A percentile compares a stretch with the other conserved stretches of the same genome.
These are phyloP conservation scores for Talaromyces islandicus DNA, from an alignment of 2,329 filamentous ascomycete species.

Conservation along the genomic window DNA sequence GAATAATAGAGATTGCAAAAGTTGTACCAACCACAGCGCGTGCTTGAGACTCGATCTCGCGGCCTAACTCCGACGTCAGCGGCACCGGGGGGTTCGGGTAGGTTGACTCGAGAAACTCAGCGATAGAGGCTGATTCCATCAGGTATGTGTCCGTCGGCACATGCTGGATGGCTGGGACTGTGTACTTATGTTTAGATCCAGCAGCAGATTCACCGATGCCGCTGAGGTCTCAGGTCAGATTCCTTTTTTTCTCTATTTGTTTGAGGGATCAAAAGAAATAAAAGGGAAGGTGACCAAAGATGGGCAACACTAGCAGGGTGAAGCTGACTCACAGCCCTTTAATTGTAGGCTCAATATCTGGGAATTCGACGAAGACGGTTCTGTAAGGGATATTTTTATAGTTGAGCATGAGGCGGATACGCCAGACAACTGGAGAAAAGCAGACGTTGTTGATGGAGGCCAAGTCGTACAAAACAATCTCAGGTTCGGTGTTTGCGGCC, in stretches of 20 bases:
- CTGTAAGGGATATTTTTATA: slow-evolving; percentile 38
- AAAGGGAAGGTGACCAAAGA: background rate
- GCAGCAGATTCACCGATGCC: slow-evolving; percentile 17
- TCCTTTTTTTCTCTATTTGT: background rate
- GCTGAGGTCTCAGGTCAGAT: background rate
- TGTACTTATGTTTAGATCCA: slow-evolving; percentile 25
- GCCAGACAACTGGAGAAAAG: slow-evolving; percentile 40
- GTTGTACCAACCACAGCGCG: slow-evolving; percentile 22
- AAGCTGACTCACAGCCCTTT: slow-evolving; percentile 30
- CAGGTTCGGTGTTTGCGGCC: slow-evolving; percentile 15
- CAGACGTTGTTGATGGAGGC: slow-evolving; percentile 35
- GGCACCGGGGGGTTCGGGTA: slow-evolving; percentile 32
- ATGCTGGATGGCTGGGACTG: slow-evolving; percentile 39
- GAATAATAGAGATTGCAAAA: slow-evolving; percentile 28
- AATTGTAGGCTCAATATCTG: slow-evolving; percentile 39
- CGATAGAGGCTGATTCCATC: slow-evolving; percentile 37
- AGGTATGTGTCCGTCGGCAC: slow-evolving; percentile 33
- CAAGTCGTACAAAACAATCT: slow-evolving; percentile 38
- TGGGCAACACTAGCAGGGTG: slow-evolving; percentile 10
- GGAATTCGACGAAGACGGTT: slow-evolving; percentile 39
- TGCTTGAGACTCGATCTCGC: slow-evolving; percentile 25
- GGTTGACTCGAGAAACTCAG: slow-evolving; percentile 35
- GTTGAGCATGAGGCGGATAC: slow-evolving; percentile 41
- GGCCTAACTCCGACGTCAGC: slow-evolving; percentile 30
- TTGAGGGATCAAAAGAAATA: background rate